Conservation (phyloP, 2,329 filamentous ascomycete species). For the Achaetomium macrosporum region DNA sequence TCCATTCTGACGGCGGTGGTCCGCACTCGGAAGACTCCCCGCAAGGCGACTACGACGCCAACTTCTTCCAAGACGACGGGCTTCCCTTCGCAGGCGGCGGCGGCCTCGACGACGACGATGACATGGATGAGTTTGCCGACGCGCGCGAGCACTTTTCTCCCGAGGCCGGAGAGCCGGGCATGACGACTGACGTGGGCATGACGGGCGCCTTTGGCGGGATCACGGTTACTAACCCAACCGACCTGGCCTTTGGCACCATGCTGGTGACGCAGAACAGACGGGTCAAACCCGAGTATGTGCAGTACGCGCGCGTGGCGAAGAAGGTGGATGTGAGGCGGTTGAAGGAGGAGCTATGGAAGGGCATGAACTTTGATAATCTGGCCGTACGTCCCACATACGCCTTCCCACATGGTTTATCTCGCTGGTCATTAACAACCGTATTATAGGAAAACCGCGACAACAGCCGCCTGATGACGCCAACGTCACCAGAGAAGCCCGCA, state of each 20-base stretch:
- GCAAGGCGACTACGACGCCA: constrained; percentile 84
- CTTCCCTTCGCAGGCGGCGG: constrained; percentile 57
- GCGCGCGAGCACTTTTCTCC: constrained; percentile 75
- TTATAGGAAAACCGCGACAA: not conserved
- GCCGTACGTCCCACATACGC: constrained; percentile 37
- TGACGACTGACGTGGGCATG: constrained; percentile 45
- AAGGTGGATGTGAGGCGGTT: constrained; percentile 64
- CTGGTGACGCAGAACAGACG: constrained; percentile 60
- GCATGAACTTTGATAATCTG: constrained; percentile 52
- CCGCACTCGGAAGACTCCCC: constrained; percentile 43
- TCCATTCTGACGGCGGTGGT: constrained; percentile 28
- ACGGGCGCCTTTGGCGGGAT: constrained; percentile 40
- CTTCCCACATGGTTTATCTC: not conserved
- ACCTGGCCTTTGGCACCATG: constrained; percentile 57
- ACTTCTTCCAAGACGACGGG: constrained; percentile 92
- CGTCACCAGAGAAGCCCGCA: constrained; percentile 25
- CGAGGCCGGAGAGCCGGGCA: constrained; percentile 37
- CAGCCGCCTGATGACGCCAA: constrained; percentile 10
- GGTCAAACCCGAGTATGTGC: constrained; percentile 61
- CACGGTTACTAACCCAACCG: constrained; percentile 39
- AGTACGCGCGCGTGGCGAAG: constrained; percentile 64
- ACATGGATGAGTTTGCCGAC: constrained; percentile 66
- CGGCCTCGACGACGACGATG: constrained; percentile 60
- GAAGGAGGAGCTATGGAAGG: constrained; percentile 66
- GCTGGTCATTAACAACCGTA: not conserved